A percentile compares a stretch with the other conserved stretches of the same genome.
phyloP scores from a whole-genome alignment of 2,329 filamentous ascomycete species.

The Pleurostoma richardsiae region DNA sequence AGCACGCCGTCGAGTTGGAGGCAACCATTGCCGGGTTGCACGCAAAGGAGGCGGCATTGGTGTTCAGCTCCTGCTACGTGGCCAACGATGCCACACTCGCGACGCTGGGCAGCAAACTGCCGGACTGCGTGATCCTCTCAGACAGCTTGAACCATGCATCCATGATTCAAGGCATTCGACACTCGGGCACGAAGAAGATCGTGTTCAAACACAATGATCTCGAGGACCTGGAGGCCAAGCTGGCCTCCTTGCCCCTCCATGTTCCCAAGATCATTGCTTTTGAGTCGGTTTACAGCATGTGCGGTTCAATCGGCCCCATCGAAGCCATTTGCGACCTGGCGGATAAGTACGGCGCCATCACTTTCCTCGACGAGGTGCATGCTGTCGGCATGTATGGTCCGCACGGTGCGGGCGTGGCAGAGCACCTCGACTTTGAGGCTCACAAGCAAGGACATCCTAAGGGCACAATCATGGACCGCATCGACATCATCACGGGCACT shows the following conservation, averaged over 20 bases:
- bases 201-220: slow-evolving; percentile 99
- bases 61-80: slow-evolving; percentile 97
- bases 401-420: slow-evolving; percentile 89
- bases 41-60: slow-evolving; percentile 84
- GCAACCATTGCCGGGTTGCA: slow-evolving; percentile 79
- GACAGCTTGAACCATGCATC: slow-evolving; percentile 97
- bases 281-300: slow-evolving; percentile 99
- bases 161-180: slow-evolving; percentile 98
- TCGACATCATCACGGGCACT: slow-evolving; percentile 97
- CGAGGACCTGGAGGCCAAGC: slow-evolving; percentile 85
- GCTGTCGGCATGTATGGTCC: slow-evolving; percentile 99
- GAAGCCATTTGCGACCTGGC: slow-evolving; percentile 93
- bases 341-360: slow-evolving; percentile 95
- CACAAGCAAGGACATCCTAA: slow-evolving; percentile 69
- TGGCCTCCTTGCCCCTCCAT: slow-evolving; percentile 78
- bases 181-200: slow-evolving; percentile 94
- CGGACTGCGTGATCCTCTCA: slow-evolving; percentile 94
- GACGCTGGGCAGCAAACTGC: slow-evolving; percentile 93
- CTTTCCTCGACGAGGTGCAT: slow-evolving; percentile 97
- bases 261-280: slow-evolving; percentile 98
- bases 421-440: slow-evolving; percentile 91
- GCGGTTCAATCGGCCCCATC: slow-evolving; percentile 92
- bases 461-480: slow-evolving; percentile 88
- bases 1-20: slow-evolving; percentile 85
- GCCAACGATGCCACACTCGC: slow-evolving; percentile 96